These are phyloP conservation scores for Epichloe glyceriae DNA, from an alignment of 2,329 filamentous ascomycete genomes.

Conservation along the genomic window DNA sequence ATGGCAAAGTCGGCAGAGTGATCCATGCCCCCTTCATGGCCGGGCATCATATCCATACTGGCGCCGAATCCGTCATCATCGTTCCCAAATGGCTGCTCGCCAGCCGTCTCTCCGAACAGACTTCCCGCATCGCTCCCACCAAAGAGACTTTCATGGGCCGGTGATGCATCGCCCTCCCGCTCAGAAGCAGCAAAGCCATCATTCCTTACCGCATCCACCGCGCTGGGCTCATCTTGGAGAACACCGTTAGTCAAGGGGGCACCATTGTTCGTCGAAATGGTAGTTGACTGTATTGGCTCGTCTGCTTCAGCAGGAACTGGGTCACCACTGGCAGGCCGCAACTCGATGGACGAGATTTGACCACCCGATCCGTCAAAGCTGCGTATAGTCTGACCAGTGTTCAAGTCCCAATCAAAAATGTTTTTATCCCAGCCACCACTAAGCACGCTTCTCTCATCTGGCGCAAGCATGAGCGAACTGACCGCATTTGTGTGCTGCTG, in stretches of 20 bases:
- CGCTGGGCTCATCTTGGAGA: conserved; percentile 13
- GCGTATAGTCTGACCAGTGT: conserved; percentile 65
- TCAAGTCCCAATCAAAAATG: conserved; percentile 88
- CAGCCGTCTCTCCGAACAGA: conserved; percentile 66
- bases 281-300: conserved; percentile 47
- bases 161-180: conserved; percentile 48
- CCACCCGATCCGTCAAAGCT: conserved; percentile 64
- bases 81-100: conserved; percentile 54
- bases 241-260: conserved; percentile 43
- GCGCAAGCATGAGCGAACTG: conserved; percentile 67
- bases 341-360: conserved; percentile 81
- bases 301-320: conserved; percentile 64
- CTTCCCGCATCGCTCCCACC: conserved; percentile 68
- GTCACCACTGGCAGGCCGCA: conserved; percentile 62
- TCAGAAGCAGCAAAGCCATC: conserved; percentile 14
- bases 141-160: conserved; percentile 69
- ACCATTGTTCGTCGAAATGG: conserved; percentile 64
- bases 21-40: conserved; percentile 26
- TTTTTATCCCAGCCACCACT: conserved; percentile 96
- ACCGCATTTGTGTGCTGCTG: conserved; percentile 83
- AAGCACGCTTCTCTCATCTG: conserved; percentile 75
- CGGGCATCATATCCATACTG: conserved; percentile 48
- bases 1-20: conserved; percentile 31
- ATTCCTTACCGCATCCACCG: conserved; percentile 1
- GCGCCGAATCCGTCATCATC: conserved; percentile 77